A percentile compares a stretch with the other conserved stretches of the same genome.
phyloP scores from a whole-genome alignment of 2,329 filamentous ascomycete genomes.

The Phialocephala sp. region DNA sequence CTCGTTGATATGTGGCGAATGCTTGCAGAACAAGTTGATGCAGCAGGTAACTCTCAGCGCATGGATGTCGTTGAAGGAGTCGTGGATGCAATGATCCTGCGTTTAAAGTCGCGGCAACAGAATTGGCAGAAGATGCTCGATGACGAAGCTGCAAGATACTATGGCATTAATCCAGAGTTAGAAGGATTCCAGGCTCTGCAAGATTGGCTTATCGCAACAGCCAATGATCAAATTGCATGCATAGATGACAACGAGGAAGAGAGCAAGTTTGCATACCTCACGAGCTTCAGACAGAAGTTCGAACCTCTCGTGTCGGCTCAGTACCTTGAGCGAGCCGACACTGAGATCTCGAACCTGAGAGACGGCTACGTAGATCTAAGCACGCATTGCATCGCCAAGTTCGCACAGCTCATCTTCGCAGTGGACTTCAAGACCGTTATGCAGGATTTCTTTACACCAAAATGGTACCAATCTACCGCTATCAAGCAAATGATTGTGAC shows the following conservation, averaged over 20 bases:
- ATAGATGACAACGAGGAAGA: conserved; percentile 90
- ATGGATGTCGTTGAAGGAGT: conserved; percentile 93
- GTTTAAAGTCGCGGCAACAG: conserved; percentile 81
- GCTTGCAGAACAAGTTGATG: conserved; percentile 89
- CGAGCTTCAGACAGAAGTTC: conserved; percentile 84
- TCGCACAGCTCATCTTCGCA: conserved; percentile 84
- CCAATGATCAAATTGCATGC: conserved; percentile 98
- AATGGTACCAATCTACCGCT: conserved; percentile 85
- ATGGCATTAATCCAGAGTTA: conserved; percentile 59
- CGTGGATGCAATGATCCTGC: conserved; percentile 92
- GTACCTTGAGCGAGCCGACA: conserved; percentile 76
- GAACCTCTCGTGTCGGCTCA: conserved; percentile 79
- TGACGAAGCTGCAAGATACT: conserved; percentile 80
- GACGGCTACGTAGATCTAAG: conserved; percentile 95
- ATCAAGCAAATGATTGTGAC: conserved; percentile 96
- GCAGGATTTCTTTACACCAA: conserved; percentile 86
- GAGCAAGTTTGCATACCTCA: conserved; percentile 79
- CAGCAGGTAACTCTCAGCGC: conserved; percentile 83
- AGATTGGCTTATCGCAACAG: conserved; percentile 95
- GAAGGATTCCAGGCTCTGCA: conserved; percentile 80
- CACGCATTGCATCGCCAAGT: conserved; percentile 89
- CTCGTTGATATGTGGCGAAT: conserved; percentile 96
- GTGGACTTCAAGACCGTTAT: conserved; percentile 88
- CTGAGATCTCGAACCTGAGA: conserved; percentile 75
- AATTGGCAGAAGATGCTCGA: conserved; percentile 89